Evolutionary conservation across 2,329 filamentous ascomycete genomes (phyloP).

Genomic region (Sporothrix inflata): DNA sequence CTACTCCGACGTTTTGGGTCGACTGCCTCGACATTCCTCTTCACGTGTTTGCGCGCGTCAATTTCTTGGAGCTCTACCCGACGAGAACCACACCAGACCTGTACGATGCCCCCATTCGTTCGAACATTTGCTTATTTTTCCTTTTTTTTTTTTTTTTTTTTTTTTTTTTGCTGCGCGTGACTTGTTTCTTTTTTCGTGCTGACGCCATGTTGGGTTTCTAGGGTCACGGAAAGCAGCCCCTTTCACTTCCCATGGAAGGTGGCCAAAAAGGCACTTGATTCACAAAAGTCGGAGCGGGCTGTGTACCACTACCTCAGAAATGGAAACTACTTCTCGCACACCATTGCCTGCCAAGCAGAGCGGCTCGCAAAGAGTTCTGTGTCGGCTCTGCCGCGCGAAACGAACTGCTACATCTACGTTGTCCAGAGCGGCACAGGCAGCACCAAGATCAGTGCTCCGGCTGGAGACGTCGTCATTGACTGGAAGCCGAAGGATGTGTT

Average conservation of each 20-base stretch:
- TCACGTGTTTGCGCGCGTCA: constrained; percentile 54
- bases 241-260: constrained; percentile 16
- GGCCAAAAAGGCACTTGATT: constrained; percentile 15
- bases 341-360: constrained; percentile 54
- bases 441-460: constrained; percentile 44
- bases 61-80: constrained; percentile 57
- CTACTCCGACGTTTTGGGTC: constrained; percentile 59
- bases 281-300: constrained; percentile 12
- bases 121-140: too few relatives aligned
- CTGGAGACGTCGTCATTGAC: constrained; percentile 38
- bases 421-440: constrained; percentile 53
- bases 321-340: constrained; percentile 44
- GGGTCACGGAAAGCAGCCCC: constrained; percentile 19
- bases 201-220: neutral
- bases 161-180: too few relatives aligned
- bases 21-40: constrained; percentile 60
- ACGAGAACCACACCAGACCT: constrained; percentile 5
- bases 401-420: constrained; percentile 57
- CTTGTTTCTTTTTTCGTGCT: too few relatives aligned
- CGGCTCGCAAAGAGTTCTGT: constrained; percentile 45
- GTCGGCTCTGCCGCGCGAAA: constrained; percentile 46
- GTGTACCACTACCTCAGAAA: constrained; percentile 11
- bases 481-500: constrained; percentile 58
- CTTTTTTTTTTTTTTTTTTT: constrained; percentile 3
- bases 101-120: constrained; percentile 10